Percentiles rank a stretch among this genome's conserved stretches.
These are phyloP conservation scores for Macrolepiota fuliginosa DNA, from an alignment of 768 basidiomycete species.

Conservation along the genomic window DNA sequence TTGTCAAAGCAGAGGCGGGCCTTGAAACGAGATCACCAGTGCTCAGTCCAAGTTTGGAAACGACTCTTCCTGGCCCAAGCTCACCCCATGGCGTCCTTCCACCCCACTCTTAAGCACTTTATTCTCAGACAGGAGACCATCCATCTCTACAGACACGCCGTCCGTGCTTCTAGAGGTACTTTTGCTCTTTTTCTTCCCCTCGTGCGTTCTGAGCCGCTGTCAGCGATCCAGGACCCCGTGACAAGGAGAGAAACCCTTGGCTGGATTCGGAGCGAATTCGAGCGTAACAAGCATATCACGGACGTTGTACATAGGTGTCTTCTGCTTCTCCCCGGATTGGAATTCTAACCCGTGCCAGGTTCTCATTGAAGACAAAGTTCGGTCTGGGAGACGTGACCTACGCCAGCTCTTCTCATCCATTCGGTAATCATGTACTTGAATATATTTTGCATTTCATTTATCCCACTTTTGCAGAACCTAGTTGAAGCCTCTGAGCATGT, in stretches of 20 bases:
- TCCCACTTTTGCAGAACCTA: neutral
- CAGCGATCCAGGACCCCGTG: constrained; percentile 61
- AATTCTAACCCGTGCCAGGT: constrained; percentile 31
- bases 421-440: constrained; percentile 1
- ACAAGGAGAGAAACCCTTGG: constrained; percentile 63
- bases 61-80: constrained; percentile 11
- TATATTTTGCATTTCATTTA: neutral
- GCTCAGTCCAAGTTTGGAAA: constrained; percentile 17
- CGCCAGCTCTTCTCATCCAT: constrained; percentile 51
- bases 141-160: constrained; percentile 60
- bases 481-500: neutral
- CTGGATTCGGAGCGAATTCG: constrained; percentile 76
- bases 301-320: constrained; percentile 47
- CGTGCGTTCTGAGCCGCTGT: constrained; percentile 1
- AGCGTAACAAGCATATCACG: constrained; percentile 53
- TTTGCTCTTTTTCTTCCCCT: constrained; percentile 7
- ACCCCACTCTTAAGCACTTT: constrained; percentile 68
- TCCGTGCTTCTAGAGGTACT: constrained; percentile 67
- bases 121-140: constrained; percentile 63
- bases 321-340: neutral
- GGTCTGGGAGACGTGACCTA: constrained; percentile 55
- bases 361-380: constrained; percentile 60
- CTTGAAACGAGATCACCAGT: constrained; percentile 36
- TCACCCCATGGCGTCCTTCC: constrained; percentile 20
- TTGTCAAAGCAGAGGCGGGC: constrained; percentile 28